Percentiles rank a stretch among this genome's conserved stretches.
phyloP scores from a whole-genome alignment of 768 basidiomycete genomes.

The Panellus pusillus region DNA sequence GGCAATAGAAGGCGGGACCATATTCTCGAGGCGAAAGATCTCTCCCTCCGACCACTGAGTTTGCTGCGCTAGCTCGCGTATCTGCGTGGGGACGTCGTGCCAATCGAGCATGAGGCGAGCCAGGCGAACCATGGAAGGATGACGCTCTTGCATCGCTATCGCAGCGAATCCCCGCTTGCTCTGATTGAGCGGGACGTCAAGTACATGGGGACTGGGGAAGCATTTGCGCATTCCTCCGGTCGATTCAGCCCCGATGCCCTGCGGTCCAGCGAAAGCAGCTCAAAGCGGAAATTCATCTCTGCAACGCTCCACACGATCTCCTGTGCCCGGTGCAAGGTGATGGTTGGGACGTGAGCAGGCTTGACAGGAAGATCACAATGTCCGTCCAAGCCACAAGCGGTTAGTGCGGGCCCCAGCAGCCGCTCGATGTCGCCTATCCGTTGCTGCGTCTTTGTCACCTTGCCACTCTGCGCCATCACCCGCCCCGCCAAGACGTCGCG shows the following conservation, averaged over 20 bases:
- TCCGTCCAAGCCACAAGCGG: neutral
- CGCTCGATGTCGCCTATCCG: neutral
- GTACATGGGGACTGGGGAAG: neutral
- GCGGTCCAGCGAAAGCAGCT: neutral
- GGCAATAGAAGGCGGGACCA: neutral
- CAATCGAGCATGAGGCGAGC: neutral
- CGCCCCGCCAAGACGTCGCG: neutral
- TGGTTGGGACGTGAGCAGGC: neutral
- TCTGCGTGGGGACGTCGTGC: neutral
- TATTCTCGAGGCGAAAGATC: neutral
- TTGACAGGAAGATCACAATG: neutral
- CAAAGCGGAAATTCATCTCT: conserved; percentile 1
- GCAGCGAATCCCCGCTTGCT: neutral
- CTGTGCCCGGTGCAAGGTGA: neutral
- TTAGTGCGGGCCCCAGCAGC: neutral
- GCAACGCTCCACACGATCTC: neutral
- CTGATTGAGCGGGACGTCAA: neutral
- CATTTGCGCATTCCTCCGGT: neutral
- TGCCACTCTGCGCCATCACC: neutral
- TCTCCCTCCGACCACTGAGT: neutral
- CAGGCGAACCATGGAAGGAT: neutral
- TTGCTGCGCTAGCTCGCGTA: neutral
- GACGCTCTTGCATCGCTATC: neutral
- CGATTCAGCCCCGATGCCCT: neutral
- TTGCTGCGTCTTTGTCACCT: neutral